Base-by-base conservation (phyloP, 306 rosid genomes). In the Fagus crenata region DNA sequence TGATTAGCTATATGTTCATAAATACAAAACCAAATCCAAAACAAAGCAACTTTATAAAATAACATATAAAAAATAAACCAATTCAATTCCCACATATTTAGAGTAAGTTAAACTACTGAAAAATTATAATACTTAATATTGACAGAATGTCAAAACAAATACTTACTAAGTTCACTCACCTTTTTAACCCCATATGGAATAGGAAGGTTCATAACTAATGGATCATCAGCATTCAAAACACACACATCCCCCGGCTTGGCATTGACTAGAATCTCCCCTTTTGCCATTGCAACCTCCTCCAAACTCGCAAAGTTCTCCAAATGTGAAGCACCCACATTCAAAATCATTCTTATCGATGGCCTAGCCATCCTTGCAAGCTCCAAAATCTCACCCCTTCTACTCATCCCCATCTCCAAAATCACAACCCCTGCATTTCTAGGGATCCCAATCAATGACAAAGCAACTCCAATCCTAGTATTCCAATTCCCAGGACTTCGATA, bases 211-310 rank as follows among this genome's bases (percentile, higher is more conserved):
- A 78, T 74, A 35, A 82, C 82, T 13, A 78, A 40, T 8, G 86
- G 77, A 83, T 83, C 86, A 35, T 83, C 86, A 42, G 70, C 77
- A 53, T 83, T 78, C 35, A 83, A 22, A 72, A 82, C 85, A 74
- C 79, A 78, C 28, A 78, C 77, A 59, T 83, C 83, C 73, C 86
- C 83, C 1, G 80, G 77, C 61, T 49, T 22, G 1, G 74, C 79
- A 54, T 67, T 79, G 61, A 17, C 72, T 60, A 82, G 54, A 49
- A 82, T 71, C 73, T 74, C 78, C 55, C 83, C 86, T 33, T 78
- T 83, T 35, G 82, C 86, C 83, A 28, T 33, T 7, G 74, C 80
- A 33, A 78, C 35, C 35, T 83, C 83, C 74, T 69, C 77, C 49
- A 78, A 69, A 15, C 64, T 69, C 6, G 41, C 71, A 42, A 83